These are phyloP conservation scores for Termitomyces sp. DNA, from an alignment of 768 basidiomycete species.

Conservation along the genomic window DNA sequence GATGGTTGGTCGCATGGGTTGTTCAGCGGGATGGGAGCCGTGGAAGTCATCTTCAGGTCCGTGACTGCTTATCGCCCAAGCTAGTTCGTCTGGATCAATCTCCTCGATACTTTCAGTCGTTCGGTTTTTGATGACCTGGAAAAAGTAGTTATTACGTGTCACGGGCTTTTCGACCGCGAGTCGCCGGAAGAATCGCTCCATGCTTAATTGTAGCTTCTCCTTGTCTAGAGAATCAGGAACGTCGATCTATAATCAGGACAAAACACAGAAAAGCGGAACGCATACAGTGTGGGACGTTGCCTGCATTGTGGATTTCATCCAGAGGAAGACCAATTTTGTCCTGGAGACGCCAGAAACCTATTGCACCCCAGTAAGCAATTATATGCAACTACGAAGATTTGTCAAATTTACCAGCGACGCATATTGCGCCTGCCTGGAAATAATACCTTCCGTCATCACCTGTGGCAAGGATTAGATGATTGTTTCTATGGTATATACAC, in stretches of 20 bases:
- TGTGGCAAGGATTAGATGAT: constrained; percentile 16
- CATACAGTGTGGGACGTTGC: constrained; percentile 73
- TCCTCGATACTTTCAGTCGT: constrained; percentile 15
- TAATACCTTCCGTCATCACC: constrained; percentile 69
- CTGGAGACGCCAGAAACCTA: constrained; percentile 73
- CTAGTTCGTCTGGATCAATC: constrained; percentile 62
- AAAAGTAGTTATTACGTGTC: constrained; percentile 63
- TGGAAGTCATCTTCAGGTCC: constrained; percentile 20
- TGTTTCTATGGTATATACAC: constrained; percentile 3
- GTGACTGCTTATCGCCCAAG: constrained; percentile 45
- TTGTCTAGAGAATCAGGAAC: constrained; percentile 34
- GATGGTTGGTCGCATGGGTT: constrained; percentile 18
- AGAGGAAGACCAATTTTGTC: constrained; percentile 74
- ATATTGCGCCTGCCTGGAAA: constrained; percentile 71
- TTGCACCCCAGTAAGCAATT: background rate
- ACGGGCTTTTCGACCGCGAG: constrained; percentile 67
- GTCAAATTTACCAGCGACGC: constrained; percentile 48
- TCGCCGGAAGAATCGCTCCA: constrained; percentile 70
- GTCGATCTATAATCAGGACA: background rate
- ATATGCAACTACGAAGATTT: background rate
- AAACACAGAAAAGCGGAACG: background rate
- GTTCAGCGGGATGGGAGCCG: constrained; percentile 14
- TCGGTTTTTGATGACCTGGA: constrained; percentile 26
- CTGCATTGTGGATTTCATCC: constrained; percentile 68
- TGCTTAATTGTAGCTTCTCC: constrained; percentile 58